A percentile compares a stretch with the other conserved stretches of the same genome.
Conservation (phyloP, 768 basidiomycete species). For the Mycena amicta region DNA sequence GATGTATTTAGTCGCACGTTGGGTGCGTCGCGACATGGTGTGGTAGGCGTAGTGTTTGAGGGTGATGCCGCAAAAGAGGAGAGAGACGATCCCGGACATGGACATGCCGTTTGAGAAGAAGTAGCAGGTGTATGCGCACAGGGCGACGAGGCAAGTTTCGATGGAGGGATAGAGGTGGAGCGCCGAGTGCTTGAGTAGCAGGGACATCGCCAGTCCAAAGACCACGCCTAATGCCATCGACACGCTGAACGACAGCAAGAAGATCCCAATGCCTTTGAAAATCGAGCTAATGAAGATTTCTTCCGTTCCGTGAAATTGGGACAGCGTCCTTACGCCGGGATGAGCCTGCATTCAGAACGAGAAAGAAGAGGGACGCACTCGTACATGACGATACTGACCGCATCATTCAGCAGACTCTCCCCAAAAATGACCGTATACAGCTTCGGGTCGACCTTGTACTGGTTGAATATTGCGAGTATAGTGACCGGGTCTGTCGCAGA, state of each 20-base stretch:
- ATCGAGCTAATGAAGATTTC: constrained; percentile 83
- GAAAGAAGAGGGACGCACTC: constrained; percentile 67
- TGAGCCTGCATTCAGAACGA: neutral
- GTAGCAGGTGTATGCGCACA: constrained; percentile 95
- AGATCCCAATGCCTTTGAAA: constrained; percentile 97
- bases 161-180: constrained; percentile 87
- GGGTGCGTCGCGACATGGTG: constrained; percentile 95
- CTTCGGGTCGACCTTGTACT: constrained; percentile 98
- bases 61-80: constrained; percentile 98
- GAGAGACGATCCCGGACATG: constrained; percentile 96
- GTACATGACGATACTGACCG: constrained; percentile 99
- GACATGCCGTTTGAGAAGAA: constrained; percentile 97
- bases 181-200: constrained; percentile 93
- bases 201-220: constrained; percentile 89
- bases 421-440: constrained; percentile 97
- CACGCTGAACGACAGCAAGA: constrained; percentile 91
- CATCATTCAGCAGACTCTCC: constrained; percentile 95
- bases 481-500: constrained; percentile 98
- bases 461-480: constrained; percentile 97
- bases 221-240: constrained; percentile 93
- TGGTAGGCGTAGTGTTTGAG: constrained; percentile 99
- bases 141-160: constrained; percentile 93
- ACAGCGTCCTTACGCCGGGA: constrained; percentile 66
- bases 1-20: constrained; percentile 92
- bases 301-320: constrained; percentile 84